Conservation (phyloP, 176 grass and related monocot genomes). For the Oryza glaberrima region DNA sequence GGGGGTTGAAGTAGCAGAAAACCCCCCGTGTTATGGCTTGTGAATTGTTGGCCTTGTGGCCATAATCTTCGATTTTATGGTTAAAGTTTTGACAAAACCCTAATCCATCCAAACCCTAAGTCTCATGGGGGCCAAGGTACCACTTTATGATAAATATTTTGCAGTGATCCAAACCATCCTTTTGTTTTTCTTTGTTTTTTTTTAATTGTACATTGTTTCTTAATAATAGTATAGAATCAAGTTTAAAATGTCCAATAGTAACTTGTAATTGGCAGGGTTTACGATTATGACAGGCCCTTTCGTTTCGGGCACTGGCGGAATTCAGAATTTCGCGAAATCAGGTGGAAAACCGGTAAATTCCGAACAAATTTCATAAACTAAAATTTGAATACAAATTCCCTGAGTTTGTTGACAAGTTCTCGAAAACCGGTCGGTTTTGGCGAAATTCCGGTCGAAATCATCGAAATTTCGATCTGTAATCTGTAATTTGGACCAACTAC, state of each 20-base stretch:
- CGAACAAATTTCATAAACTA: too few relatives aligned
- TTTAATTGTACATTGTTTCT: not conserved
- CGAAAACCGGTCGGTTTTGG: too few relatives aligned
- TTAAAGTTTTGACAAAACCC: not conserved
- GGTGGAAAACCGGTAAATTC: too few relatives aligned
- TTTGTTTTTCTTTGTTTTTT: not conserved
- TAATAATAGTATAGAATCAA: not conserved
- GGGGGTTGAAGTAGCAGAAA: not conserved
- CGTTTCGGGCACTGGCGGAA: too few relatives aligned
- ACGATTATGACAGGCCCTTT: too few relatives aligned
- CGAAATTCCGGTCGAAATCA: too few relatives aligned
- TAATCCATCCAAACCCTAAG: not conserved
- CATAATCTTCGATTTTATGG: not conserved
- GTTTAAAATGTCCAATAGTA: not conserved
- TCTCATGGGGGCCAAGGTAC: not conserved
- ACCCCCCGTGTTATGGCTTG: not conserved
- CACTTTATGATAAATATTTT: not conserved
- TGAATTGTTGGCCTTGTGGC: not conserved
- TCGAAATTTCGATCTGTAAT: too few relatives aligned
- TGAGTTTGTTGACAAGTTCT: too few relatives aligned
- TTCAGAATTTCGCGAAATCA: too few relatives aligned
- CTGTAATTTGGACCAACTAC: too few relatives aligned
- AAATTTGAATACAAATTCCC: too few relatives aligned
- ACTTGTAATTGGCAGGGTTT: not conserved
- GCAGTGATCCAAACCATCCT: not conserved